Percentiles rank a stretch among this genome's conserved stretches.
phyloP scores from a whole-genome alignment of 805 yeast species.

The Nakazawaea wickerhamii region DNA sequence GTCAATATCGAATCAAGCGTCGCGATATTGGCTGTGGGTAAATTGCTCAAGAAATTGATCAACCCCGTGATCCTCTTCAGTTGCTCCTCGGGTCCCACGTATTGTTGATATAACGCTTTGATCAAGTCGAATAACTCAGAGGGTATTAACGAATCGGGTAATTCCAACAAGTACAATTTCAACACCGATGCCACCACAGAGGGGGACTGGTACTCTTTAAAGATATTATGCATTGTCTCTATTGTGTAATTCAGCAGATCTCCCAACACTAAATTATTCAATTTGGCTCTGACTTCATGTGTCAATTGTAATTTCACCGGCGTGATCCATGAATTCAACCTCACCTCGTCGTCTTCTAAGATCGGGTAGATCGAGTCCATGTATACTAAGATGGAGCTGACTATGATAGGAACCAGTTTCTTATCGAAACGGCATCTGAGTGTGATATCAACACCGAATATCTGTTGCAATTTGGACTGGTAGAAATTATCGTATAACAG shows the following conservation, averaged over 20 bases:
- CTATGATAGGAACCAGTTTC: constrained; percentile 63
- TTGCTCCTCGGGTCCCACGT: constrained; percentile 28
- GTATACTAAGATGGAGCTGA: constrained; percentile 56
- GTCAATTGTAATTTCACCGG: constrained; percentile 57
- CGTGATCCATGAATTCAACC: constrained; percentile 63
- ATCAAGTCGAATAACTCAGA: constrained; percentile 59
- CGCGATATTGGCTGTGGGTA: constrained; percentile 68
- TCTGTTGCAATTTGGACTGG: constrained; percentile 59
- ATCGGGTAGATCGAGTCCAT: constrained; percentile 71
- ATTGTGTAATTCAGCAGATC: constrained; percentile 24
- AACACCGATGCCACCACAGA: constrained; percentile 59
- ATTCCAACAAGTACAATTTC: constrained; percentile 68
- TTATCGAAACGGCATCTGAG: constrained; percentile 66
- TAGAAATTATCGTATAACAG: constrained; percentile 76
- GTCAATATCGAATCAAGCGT: constrained; percentile 76
- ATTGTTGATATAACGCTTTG: constrained; percentile 57
- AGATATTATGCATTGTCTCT: constrained; percentile 28
- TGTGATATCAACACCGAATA: constrained; percentile 75
- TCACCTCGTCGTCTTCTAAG: constrained; percentile 58
- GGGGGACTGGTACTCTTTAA: constrained; percentile 37
- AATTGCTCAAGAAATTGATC: constrained; percentile 58
- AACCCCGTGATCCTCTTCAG: constrained; percentile 51
- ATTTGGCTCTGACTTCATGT: constrained; percentile 53
- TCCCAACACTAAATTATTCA: constrained; percentile 35
- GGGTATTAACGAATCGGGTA: constrained; percentile 74